A percentile compares a stretch with the other conserved stretches of the same genome.
phyloP scores from a whole-genome alignment of 257 asterid species.

The Solanum etuberosum region DNA sequence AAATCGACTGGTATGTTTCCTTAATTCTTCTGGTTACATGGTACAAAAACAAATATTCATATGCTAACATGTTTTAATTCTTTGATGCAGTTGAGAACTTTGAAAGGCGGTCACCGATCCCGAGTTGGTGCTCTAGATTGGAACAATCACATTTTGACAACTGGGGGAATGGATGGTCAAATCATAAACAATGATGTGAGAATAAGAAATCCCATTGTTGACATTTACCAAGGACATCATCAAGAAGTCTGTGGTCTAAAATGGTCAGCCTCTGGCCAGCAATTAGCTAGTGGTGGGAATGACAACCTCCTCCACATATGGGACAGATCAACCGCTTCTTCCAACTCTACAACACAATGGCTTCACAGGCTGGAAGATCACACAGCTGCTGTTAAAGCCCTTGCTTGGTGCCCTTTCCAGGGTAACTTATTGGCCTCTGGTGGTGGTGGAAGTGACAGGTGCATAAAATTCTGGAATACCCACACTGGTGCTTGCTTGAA shows the following conservation, averaged over 20 bases:
- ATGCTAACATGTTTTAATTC: neutral
- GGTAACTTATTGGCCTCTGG: conserved; percentile 78
- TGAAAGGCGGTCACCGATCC: conserved; percentile 66
- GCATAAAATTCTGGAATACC: conserved; percentile 86
- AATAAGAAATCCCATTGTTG: conserved; percentile 53
- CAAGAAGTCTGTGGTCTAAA: conserved; percentile 93
- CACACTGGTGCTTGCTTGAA: conserved; percentile 95
- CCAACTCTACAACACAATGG: conserved; percentile 56
- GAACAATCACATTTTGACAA: conserved; percentile 80
- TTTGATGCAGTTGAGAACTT: conserved; percentile 60
- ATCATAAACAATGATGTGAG: conserved; percentile 81
- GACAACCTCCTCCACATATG: conserved; percentile 89
- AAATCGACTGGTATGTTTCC: conserved; percentile 47
- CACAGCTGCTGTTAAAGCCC: conserved; percentile 90
- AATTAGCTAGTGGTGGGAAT: conserved; percentile 88
- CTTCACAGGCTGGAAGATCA: conserved; percentile 92
- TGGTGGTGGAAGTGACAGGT: conserved; percentile 80
- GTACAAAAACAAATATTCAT: neutral
- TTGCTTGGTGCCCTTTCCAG: conserved; percentile 97
- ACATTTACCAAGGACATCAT: conserved; percentile 70
- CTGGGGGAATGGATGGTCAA: conserved; percentile 93
- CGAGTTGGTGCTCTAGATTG: conserved; percentile 81
- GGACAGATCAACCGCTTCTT: conserved; percentile 69
- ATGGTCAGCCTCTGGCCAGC: conserved; percentile 93
- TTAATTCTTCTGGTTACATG: neutral